Base-by-base conservation (phyloP, 768 basidiomycete genomes). In the Mycena sanguinolenta region DNA sequence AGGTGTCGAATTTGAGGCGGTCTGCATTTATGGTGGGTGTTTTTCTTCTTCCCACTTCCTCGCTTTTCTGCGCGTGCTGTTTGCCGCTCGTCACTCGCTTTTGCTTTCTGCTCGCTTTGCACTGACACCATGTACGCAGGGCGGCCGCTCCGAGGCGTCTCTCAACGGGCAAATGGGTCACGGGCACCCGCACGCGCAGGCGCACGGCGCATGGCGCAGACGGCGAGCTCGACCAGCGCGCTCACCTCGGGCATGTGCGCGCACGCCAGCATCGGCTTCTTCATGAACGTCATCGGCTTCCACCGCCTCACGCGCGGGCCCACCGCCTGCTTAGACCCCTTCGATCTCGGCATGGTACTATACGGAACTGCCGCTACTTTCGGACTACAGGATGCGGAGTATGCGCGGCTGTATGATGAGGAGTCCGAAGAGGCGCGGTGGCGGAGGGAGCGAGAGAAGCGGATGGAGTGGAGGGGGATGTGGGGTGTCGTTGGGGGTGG, bases 1-100 rank as follows among this genome's bases (percentile, higher is more conserved):
- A 99, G 77, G 95, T 99, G 4, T 92, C 92, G 69, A 99, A 99
- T 77, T 90, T 99, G 3, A 96, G 97, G 4, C 89, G 97, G 54
- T 98, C 92, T 76, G 97, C 98, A 16, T 98, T 92, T 83, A 97
- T 99, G 95, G 30, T 32, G 19, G 17, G 32, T 36, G 17, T 19
- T 17, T 6, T 32, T 25, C 12, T 32, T 32, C 16, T 14, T 55
- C 28, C n/a, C 46, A 21, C 7, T 9, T 8, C 46, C n/a, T n/a
- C n/a, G n/a, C n/a, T n/a, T n/a, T n/a, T n/a, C n/a, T n/a, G n/a
- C n/a, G n/a, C n/a, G n/a, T n/a, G n/a, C n/a, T n/a, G n/a, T n/a
- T n/a, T n/a, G n/a, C n/a, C n/a, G n/a, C n/a, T n/a, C n/a, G n/a
- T n/a, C n/a, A n/a, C n/a, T n/a, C n/a, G n/a, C n/a, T n/a, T n/a